A percentile compares a stretch with the other conserved stretches of the same genome.
These are phyloP conservation scores for Wickerhamomyces sp. DNA, from an alignment of 1,139 yeast species.

Conservation along the genomic window DNA sequence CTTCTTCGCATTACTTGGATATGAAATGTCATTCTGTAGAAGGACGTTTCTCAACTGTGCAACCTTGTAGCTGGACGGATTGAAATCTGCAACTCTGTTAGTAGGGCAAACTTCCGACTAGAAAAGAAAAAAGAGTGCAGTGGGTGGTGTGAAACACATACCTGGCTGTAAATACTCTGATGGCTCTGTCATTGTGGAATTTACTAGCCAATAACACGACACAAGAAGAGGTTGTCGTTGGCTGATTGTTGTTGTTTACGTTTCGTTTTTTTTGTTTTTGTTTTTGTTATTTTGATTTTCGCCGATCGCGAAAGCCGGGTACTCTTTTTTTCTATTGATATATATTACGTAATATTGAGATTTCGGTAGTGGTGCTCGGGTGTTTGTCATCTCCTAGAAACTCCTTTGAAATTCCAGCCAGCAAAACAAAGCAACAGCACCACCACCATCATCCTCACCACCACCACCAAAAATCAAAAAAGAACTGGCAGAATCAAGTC, in stretches of 20 bases:
- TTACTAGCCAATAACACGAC: too few relatives aligned
- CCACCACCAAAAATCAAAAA: too few relatives aligned
- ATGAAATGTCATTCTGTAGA: conserved; percentile 46
- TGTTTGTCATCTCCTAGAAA: too few relatives aligned
- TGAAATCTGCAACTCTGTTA: conserved; percentile 41
- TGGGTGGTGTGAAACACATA: conserved; percentile 5
- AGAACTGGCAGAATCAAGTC: too few relatives aligned
- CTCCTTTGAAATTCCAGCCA: too few relatives aligned
- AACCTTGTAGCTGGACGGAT: conserved; percentile 55
- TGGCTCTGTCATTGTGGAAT: conserved; percentile 14
- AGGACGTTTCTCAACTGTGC: conserved; percentile 61
- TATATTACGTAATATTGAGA: too few relatives aligned
- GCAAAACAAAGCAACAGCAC: too few relatives aligned
- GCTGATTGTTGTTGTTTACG: conserved; percentile 1
- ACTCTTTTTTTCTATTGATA: too few relatives aligned
- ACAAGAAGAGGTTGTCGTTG: neutral
- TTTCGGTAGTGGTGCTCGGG: too few relatives aligned
- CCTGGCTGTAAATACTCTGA: conserved; percentile 23
- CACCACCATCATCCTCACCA: too few relatives aligned
- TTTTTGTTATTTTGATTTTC: neutral
- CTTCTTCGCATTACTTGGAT: conserved; percentile 59
- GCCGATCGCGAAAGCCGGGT: neutral
- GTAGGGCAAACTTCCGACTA: neutral
- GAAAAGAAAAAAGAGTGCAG: neutral
- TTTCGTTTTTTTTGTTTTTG: neutral